Conservation (phyloP, 1,284 basidiomycete species). For the Rhodotorula sp. region DNA sequence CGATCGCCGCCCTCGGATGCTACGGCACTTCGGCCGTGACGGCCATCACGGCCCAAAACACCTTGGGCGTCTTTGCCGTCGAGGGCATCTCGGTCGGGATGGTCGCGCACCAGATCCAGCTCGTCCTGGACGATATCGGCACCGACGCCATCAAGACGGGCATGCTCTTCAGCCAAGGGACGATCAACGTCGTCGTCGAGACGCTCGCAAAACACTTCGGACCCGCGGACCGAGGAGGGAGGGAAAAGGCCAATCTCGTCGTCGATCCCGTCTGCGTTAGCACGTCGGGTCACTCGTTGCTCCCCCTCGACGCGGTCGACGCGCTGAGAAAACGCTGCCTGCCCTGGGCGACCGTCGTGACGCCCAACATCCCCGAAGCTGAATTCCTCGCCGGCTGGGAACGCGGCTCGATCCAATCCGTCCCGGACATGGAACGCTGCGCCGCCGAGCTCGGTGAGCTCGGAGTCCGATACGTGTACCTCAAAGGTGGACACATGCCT, state of each 20-base stretch:
- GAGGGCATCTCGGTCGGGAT: slow-evolving; percentile 46
- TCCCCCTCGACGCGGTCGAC: slow-evolving; percentile 65
- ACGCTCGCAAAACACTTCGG: slow-evolving; percentile 13
- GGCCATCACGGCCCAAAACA: slow-evolving; percentile 89
- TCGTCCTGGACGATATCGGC: slow-evolving; percentile 71
- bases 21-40: slow-evolving; percentile 87
- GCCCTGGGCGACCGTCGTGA: slow-evolving; percentile 70
- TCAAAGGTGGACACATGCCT: slow-evolving; percentile 83
- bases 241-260: slow-evolving; percentile 54
- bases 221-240: background rate
- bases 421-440: slow-evolving; percentile 66
- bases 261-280: slow-evolving; percentile 92
- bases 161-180: slow-evolving; percentile 62
- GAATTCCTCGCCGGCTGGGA: slow-evolving; percentile 60
- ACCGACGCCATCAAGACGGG: slow-evolving; percentile 83
- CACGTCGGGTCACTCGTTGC: slow-evolving; percentile 79
- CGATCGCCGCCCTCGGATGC: slow-evolving; percentile 56
- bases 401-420: slow-evolving; percentile 51
- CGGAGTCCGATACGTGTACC: slow-evolving; percentile 63
- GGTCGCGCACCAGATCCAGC: slow-evolving; percentile 59
- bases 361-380: slow-evolving; percentile 84
- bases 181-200: slow-evolving; percentile 50
- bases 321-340: slow-evolving; percentile 65
- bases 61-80: slow-evolving; percentile 77
- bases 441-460: slow-evolving; percentile 58